These are phyloP conservation scores for Tulasnella sp. DNA, from an alignment of 768 basidiomycete species.

Conservation along the genomic window DNA sequence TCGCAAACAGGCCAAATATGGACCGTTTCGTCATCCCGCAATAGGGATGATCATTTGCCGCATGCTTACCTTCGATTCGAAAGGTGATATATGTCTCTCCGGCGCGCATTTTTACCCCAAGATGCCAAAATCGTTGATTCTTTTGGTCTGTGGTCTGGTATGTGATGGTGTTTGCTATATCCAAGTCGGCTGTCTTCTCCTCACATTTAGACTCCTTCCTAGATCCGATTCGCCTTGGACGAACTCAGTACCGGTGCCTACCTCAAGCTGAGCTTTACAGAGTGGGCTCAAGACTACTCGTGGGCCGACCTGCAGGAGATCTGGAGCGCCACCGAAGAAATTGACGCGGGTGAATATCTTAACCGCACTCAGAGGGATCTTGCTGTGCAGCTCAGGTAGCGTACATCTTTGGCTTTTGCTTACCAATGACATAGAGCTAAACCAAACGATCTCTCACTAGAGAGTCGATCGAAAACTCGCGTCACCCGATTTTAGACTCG, in stretches of 20 bases:
- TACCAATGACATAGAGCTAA: no score
- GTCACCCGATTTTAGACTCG: neutral
- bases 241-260: neutral
- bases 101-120: neutral
- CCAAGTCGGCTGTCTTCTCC: no score
- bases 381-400: neutral
- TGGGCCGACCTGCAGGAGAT: neutral
- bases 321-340: neutral
- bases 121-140: neutral
- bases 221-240: neutral
- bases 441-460: neutral
- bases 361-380: neutral
- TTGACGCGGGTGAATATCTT: neutral
- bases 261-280: neutral
- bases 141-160: neutral
- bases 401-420: neutral
- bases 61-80: neutral
- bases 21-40: neutral
- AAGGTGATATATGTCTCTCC: neutral
- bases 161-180: neutral
- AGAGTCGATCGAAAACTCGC: neutral
- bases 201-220: no score
- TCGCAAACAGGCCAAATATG: constrained; percentile 21
- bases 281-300: neutral
- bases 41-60: neutral